Percentiles rank a stretch among this genome's conserved stretches.
Evolutionary conservation across 805 yeast genomes (phyloP).

Genomic region (Wickerhamiella parazyma): DNA sequence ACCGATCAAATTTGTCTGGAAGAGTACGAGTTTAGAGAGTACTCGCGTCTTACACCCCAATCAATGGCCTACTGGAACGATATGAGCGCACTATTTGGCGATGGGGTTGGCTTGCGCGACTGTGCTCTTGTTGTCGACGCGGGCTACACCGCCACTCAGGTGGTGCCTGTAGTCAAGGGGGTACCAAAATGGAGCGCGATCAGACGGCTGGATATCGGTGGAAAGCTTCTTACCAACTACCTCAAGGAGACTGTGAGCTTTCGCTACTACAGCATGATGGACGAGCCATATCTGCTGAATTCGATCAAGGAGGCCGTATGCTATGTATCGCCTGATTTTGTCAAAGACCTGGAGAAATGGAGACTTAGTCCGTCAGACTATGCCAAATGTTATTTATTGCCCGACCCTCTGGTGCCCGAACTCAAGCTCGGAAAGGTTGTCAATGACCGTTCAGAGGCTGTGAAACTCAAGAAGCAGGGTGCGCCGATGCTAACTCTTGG

Average conservation of each 20-base stretch:
- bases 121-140: constrained; percentile 73
- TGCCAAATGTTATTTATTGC: constrained; percentile 62
- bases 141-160: constrained; percentile 79
- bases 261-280: constrained; percentile 84
- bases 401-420: constrained; percentile 65
- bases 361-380: constrained; percentile 22
- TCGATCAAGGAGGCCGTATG: constrained; percentile 71
- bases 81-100: constrained; percentile 22
- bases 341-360: constrained; percentile 31
- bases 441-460: constrained; percentile 20
- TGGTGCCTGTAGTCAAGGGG: constrained; percentile 73
- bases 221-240: constrained; percentile 68
- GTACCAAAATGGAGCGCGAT: constrained; percentile 64
- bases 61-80: constrained; percentile 45
- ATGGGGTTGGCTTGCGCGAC: constrained; percentile 29
- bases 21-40: constrained; percentile 67
- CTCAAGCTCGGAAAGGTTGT: constrained; percentile 53
- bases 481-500: constrained; percentile 55
- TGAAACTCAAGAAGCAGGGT: constrained; percentile 14
- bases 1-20: constrained; percentile 90
- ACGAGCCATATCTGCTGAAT: constrained; percentile 74
- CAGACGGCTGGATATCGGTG: constrained; percentile 72
- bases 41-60: constrained; percentile 47
- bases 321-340: constrained; percentile 52
- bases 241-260: constrained; percentile 75